These are phyloP conservation scores for Clarireedia monteithiana DNA, from an alignment of 2,329 filamentous ascomycete species.

Conservation along the genomic window DNA sequence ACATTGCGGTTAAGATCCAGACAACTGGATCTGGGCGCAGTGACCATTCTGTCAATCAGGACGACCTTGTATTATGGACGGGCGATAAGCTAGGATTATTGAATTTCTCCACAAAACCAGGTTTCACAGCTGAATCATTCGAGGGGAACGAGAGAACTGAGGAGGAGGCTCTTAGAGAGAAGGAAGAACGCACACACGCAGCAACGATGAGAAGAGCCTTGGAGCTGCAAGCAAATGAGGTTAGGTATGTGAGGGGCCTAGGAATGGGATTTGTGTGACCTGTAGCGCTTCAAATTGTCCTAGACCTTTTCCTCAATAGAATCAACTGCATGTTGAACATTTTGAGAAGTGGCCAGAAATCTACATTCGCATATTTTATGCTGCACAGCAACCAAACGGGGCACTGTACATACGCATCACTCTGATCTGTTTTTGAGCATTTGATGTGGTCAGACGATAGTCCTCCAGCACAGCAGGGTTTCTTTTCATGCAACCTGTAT, in stretches of 20 bases:
- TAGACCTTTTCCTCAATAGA: not conserved
- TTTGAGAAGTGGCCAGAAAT: not conserved
- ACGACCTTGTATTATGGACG: conserved; percentile 80
- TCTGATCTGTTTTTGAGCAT: conserved; percentile 5
- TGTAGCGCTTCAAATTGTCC: not conserved
- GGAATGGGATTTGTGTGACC: conserved; percentile 37
- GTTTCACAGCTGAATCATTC: conserved; percentile 44
- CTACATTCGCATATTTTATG: conserved; percentile 2
- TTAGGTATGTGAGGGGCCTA: conserved; percentile 63
- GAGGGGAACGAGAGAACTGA: conserved; percentile 34
- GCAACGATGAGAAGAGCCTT: conserved; percentile 67
- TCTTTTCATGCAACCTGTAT: conserved; percentile 4
- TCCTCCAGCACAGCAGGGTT: conserved; percentile 5
- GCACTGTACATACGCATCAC: conserved; percentile 6
- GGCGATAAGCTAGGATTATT: conserved; percentile 75
- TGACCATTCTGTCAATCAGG: conserved; percentile 38
- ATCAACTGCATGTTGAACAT: not conserved
- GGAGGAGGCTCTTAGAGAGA: conserved; percentile 42
- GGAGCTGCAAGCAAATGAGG: conserved; percentile 59
- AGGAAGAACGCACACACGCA: conserved; percentile 54
- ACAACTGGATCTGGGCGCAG: conserved; percentile 34
- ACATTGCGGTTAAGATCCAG: conserved; percentile 74
- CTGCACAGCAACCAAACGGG: conserved; percentile 3
- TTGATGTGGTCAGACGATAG: conserved; percentile 11
- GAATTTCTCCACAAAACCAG: conserved; percentile 47